Evolutionary conservation across 371 early-diverging fungal genomes (phyloP), one percentile per base, ranked within the genome.

Genomic region (Mortierella sp.): DNA sequence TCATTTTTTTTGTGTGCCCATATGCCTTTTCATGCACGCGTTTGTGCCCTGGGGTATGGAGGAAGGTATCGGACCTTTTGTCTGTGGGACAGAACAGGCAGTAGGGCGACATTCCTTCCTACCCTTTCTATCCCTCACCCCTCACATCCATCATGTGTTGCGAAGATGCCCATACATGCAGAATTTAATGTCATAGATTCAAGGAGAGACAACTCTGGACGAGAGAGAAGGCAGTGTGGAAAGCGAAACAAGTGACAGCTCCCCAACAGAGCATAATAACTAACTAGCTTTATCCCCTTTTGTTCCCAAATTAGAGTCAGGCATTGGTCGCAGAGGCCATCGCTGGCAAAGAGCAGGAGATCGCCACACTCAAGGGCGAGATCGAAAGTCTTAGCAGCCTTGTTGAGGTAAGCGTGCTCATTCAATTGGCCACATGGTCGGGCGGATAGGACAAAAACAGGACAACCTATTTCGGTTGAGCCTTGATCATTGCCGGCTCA

Each of bases 301-400:
- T 73, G 41, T 60, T 51, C 46, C 32, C 38, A 27, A 44, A 35
- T 46, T 84, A 84, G 85, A 81, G 81, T 43, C 85, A 84, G 32
- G 76, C 85, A 35, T 55, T 81, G 46, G 85, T 81, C 49, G 79
- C 81, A 29, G 87, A 86, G 58, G 87, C 82, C 8, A 75, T 86
- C 29, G 82, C 82, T 43, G 75, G 80, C 71, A 86, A 86, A 73
- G 82, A 86, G 56, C 79, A 79, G 27, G 87, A 86, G 75, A 82
- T 86, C 44, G 44, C 75, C 18, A 56, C 80, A 3, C 65, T 86
- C 75, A 86, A 82, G 76, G 63, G 65, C 41, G 87, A 86, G 71
- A 70, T 86, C 43, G 82, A 82, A 74, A 86, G 82, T 77, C 70
- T 86, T 41, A 86, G 74, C 77, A 78, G 80, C 70, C 82, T 86